A percentile compares a stretch with the other conserved stretches of the same genome.
Conservation (phyloP, 768 basidiomycete genomes). For the Trametes villosa region DNA sequence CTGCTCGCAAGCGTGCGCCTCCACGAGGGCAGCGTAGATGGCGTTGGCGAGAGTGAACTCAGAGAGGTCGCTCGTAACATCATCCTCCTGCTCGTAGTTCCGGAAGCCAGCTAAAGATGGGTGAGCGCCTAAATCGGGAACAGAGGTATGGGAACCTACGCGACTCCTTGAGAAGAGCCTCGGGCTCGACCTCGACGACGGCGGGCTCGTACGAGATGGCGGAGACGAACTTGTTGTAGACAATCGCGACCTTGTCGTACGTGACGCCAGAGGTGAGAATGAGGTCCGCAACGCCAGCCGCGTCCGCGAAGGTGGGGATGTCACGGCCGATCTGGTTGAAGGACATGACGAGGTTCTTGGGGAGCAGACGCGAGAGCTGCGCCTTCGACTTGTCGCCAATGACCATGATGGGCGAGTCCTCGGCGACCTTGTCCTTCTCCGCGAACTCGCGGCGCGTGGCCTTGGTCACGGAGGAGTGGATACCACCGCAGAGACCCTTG, state of each 20-base stretch:
- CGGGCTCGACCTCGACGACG: constrained; percentile 77
- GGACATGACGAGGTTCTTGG: constrained; percentile 73
- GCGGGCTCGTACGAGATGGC: constrained; percentile 90
- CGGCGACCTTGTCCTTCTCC: constrained; percentile 55
- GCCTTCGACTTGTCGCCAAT: constrained; percentile 98
- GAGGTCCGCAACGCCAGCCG: constrained; percentile 91
- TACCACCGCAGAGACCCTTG: constrained; percentile 99
- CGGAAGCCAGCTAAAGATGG: constrained; percentile 76
- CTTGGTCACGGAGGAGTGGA: constrained; percentile 96
- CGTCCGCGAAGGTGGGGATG: constrained; percentile 96
- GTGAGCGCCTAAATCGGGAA: neutral
- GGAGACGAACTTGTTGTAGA: constrained; percentile 87
- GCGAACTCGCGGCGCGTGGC: constrained; percentile 75
- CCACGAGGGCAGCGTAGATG: constrained; percentile 90
- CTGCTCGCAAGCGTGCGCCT: constrained; percentile 95
- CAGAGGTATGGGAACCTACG: constrained; percentile 49
- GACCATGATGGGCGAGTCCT: constrained; percentile 76
- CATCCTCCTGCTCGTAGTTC: constrained; percentile 97
- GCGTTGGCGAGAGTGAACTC: constrained; percentile 98
- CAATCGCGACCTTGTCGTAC: constrained; percentile 81
- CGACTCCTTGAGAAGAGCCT: constrained; percentile 79
- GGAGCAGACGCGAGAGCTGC: constrained; percentile 74
- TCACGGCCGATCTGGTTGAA: constrained; percentile 99
- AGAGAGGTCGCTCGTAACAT: constrained; percentile 88
- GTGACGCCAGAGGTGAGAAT: constrained; percentile 83